Percentiles rank a stretch among this genome's conserved stretches.
Evolutionary conservation across 2,329 filamentous ascomycete species (phyloP).

Genomic region (Apiospora marii): DNA sequence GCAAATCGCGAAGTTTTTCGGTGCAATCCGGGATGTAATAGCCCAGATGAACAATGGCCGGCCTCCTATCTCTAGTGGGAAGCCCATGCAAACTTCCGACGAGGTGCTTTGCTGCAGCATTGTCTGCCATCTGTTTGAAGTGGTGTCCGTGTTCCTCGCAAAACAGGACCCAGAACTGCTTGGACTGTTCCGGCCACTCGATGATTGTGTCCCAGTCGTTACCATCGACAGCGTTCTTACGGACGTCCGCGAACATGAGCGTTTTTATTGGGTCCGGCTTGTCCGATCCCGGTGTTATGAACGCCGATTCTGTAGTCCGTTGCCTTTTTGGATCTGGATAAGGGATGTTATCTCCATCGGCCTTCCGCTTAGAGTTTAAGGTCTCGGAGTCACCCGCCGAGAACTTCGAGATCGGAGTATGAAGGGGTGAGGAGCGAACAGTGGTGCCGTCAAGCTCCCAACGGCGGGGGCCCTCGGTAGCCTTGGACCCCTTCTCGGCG

Average conservation of each 20-base stretch:
- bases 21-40: constrained; percentile 46
- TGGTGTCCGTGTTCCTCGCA: constrained; percentile 49
- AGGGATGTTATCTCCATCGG: background rate
- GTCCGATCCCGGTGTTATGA: background rate
- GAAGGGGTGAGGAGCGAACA: background rate
- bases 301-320: background rate
- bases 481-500: background rate
- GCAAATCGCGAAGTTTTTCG: constrained; percentile 37
- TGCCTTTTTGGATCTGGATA: background rate
- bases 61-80: constrained; percentile 39
- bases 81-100: constrained; percentile 41
- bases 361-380: background rate
- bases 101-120: constrained; percentile 50
- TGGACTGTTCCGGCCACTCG: constrained; percentile 38
- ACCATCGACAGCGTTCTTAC: background rate
- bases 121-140: constrained; percentile 45
- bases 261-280: background rate
- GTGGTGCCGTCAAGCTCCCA: background rate
- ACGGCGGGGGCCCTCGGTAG: background rate
- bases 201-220: constrained; percentile 36
- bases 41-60: constrained; percentile 44
- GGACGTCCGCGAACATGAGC: background rate
- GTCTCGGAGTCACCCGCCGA: background rate
- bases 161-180: constrained; percentile 47
- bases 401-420: background rate